A percentile compares a stretch with the other conserved stretches of the same genome.
Conservation (phyloP, 129 eudicot species). For the Scalesia atractyloides region DNA sequence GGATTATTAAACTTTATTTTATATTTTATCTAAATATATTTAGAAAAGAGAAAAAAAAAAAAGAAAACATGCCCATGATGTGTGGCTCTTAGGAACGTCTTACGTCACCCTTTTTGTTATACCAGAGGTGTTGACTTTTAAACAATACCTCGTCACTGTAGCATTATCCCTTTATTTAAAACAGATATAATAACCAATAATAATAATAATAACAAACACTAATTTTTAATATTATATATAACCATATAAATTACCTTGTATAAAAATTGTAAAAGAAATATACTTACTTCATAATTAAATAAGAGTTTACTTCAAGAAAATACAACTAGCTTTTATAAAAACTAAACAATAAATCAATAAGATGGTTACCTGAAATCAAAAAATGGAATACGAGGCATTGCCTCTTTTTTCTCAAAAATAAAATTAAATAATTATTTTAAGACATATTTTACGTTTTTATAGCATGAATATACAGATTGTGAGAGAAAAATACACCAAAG, state of each 20-base stretch:
- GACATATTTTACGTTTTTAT: too few relatives aligned
- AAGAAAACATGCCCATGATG: too few relatives aligned
- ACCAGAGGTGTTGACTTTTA: conserved; percentile 31
- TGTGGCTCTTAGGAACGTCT: conserved; percentile 12
- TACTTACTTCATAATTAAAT: not conserved
- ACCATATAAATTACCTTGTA: not conserved
- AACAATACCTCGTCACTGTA: conserved; percentile 31
- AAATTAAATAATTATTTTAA: not conserved
- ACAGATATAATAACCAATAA: not conserved
- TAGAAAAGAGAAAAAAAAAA: too few relatives aligned
- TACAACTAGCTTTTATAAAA: not conserved
- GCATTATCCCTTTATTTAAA: conserved; percentile 21
- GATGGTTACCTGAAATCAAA: conserved; percentile 31
- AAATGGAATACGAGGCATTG: conserved; percentile 41
- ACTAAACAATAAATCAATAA: conserved; percentile 17
- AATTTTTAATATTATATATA: not conserved
- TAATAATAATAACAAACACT: not conserved
- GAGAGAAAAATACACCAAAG: not conserved
- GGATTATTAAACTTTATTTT: too few relatives aligned
- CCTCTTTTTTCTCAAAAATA: conserved; percentile 18
- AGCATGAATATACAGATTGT: not conserved
- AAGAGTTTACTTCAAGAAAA: too few relatives aligned
- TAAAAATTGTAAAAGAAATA: not conserved
- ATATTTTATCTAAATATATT: too few relatives aligned
- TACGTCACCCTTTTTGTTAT: conserved; percentile 31